phyloP scores from a whole-genome alignment of 306 rosid species.

The Arachis hypogaea region DNA sequence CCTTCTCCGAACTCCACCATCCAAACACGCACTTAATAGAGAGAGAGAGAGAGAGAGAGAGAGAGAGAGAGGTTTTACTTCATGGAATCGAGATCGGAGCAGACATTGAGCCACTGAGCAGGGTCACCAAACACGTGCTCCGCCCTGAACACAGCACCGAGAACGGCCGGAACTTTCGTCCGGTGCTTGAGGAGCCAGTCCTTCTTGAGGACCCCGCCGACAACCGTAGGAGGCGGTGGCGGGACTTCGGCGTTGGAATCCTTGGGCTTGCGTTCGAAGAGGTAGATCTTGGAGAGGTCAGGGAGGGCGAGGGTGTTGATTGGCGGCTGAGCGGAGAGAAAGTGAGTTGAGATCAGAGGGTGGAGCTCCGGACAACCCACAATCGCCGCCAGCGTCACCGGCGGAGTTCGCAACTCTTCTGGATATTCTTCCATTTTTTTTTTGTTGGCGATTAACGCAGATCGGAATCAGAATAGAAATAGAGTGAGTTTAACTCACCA shows the following conservation, averaged over 20 bases:
- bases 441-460: not conserved
- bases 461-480: conserved; percentile 4
- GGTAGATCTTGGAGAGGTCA: conserved; percentile 68
- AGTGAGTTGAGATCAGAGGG: conserved; percentile 57
- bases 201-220: conserved; percentile 57
- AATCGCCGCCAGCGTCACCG: conserved; percentile 68
- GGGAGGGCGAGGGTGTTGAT: conserved; percentile 91
- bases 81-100: conserved; percentile 87
- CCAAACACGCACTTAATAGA: not conserved
- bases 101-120: conserved; percentile 83
- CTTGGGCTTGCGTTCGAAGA: conserved; percentile 43
- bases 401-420: conserved; percentile 91
- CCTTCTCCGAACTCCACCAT: not conserved
- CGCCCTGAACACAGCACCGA: conserved; percentile 66
- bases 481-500: no score
- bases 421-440: conserved; percentile 79
- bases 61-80: conserved; percentile 41
- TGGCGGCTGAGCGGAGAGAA: conserved; percentile 78
- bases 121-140: conserved; percentile 79
- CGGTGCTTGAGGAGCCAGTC: conserved; percentile 95
- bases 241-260: conserved; percentile 15
- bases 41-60: no score
- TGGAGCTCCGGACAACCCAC: conserved; percentile 86
- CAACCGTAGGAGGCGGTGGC: not conserved
- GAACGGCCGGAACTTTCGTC: conserved; percentile 73